Percentiles rank a stretch among this genome's conserved stretches.
These are phyloP conservation scores for Vitis amurensis DNA, from an alignment of 164 flowering plant genomes.

Conservation along the genomic window DNA sequence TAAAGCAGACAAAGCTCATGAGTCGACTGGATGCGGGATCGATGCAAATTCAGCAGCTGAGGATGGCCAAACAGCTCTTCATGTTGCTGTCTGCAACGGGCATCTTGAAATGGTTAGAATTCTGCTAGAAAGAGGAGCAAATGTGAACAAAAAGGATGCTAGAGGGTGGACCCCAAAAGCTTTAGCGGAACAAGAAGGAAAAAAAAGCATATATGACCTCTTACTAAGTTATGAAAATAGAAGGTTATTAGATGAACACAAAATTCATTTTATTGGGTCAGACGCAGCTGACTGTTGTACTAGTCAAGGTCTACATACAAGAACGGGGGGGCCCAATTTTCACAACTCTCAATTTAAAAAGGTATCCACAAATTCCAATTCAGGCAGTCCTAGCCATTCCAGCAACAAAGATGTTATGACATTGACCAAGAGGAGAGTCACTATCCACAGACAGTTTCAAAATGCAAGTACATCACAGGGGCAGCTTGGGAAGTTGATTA, in stretches of 20 bases:
- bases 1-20: slow-evolving; percentile 10
- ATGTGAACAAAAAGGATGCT: slow-evolving; percentile 41
- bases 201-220: slow-evolving; percentile 37
- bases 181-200: slow-evolving; percentile 39
- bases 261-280: slow-evolving; percentile 29
- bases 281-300: slow-evolving; percentile 15
- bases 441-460: slow-evolving; percentile 51
- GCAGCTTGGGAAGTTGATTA: slow-evolving; percentile 55
- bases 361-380: slow-evolving; percentile 11
- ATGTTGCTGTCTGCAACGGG: slow-evolving; percentile 40
- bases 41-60: slow-evolving; percentile 19
- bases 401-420: slow-evolving; percentile 12
- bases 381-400: slow-evolving; percentile 19
- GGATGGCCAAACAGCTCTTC: slow-evolving; percentile 45
- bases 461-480: slow-evolving; percentile 26
- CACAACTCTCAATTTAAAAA: slow-evolving; percentile 13
- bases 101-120: slow-evolving; percentile 41
- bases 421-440: slow-evolving; percentile 59
- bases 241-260: slow-evolving; percentile 34
- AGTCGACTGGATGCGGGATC: slow-evolving; percentile 8
- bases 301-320: slow-evolving; percentile 15
- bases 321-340: slow-evolving; percentile 3
- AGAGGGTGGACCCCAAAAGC: slow-evolving; percentile 48
- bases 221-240: slow-evolving; percentile 32
- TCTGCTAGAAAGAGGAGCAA: slow-evolving; percentile 47